phyloP scores from a whole-genome alignment of 2,329 filamentous ascomycete genomes.

The Capronia americana region DNA sequence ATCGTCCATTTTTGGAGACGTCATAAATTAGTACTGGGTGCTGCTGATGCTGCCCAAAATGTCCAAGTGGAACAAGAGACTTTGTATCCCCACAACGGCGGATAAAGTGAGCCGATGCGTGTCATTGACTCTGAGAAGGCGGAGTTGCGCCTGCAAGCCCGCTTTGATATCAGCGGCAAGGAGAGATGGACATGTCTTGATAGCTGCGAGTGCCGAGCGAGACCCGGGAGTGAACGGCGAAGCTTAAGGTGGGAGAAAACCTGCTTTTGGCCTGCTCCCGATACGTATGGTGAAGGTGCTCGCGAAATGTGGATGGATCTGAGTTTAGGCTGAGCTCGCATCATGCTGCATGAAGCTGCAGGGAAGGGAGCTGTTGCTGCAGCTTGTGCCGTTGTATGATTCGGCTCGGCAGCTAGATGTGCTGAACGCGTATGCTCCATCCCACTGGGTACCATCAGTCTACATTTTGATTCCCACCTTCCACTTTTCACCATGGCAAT shows the following conservation, averaged over 20 bases:
- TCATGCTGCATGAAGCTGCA: background rate
- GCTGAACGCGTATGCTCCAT: background rate
- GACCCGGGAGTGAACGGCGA: background rate
- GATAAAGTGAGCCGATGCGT: background rate
- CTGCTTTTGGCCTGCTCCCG: background rate
- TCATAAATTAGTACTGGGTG: background rate
- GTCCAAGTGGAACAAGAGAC: background rate
- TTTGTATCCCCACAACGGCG: background rate
- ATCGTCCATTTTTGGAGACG: background rate
- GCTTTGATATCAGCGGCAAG: background rate
- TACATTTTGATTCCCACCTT: conserved; percentile 13
- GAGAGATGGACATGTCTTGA: background rate
- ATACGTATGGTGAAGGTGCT: background rate
- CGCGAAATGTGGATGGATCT: conserved; percentile 2
- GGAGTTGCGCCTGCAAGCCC: background rate
- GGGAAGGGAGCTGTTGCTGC: background rate
- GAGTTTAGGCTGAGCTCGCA: conserved; percentile 1
- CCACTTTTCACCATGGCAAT: conserved; percentile 10
- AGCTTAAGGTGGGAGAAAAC: background rate
- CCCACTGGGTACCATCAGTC: conserved; percentile 6
- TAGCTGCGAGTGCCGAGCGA: background rate
- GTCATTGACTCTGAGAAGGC: background rate
- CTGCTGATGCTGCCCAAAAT: background rate
- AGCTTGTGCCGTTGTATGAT: background rate
- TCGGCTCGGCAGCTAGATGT: background rate